Percentiles rank a stretch among this genome's conserved stretches.
These are phyloP conservation scores for Cladosporium sp. DNA, from an alignment of 2,329 filamentous ascomycete species.

Conservation along the genomic window DNA sequence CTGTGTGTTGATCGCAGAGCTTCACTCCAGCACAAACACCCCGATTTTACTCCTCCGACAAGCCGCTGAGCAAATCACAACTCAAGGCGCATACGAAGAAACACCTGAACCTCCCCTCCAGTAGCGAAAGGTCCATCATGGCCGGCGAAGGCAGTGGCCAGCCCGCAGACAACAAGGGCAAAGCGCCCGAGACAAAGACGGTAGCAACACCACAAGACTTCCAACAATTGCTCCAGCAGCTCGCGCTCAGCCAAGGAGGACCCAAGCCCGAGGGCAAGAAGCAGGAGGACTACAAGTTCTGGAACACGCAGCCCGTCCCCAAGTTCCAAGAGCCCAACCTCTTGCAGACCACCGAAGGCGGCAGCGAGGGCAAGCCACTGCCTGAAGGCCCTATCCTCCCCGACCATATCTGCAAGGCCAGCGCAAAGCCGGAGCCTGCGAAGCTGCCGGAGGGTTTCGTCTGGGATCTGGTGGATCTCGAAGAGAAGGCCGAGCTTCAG, in stretches of 20 bases:
- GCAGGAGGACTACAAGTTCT: constrained; percentile 77
- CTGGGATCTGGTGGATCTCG: constrained; percentile 89
- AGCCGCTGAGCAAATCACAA: no score
- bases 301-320: constrained; percentile 94
- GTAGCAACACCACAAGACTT: constrained; percentile 30
- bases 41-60: neutral
- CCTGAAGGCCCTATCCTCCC: constrained; percentile 82
- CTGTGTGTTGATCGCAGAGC: neutral
- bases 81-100: neutral
- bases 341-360: constrained; percentile 40
- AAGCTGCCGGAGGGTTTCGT: constrained; percentile 81
- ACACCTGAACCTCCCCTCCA: neutral
- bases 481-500: constrained; percentile 71
- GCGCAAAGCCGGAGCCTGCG: constrained; percentile 58
- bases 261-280: constrained; percentile 36
- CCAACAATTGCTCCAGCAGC: constrained; percentile 32
- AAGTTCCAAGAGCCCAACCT: constrained; percentile 62
- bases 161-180: constrained; percentile 14
- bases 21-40: neutral
- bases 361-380: constrained; percentile 44
- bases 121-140: neutral
- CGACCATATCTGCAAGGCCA: constrained; percentile 69
- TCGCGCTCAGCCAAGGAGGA: constrained; percentile 27
- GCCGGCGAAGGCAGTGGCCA: constrained; percentile 7
- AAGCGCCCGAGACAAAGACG: constrained; percentile 1